Evolutionary conservation across 2,329 filamentous ascomycete species (phyloP).

Genomic region (Penicillium sp.): DNA sequence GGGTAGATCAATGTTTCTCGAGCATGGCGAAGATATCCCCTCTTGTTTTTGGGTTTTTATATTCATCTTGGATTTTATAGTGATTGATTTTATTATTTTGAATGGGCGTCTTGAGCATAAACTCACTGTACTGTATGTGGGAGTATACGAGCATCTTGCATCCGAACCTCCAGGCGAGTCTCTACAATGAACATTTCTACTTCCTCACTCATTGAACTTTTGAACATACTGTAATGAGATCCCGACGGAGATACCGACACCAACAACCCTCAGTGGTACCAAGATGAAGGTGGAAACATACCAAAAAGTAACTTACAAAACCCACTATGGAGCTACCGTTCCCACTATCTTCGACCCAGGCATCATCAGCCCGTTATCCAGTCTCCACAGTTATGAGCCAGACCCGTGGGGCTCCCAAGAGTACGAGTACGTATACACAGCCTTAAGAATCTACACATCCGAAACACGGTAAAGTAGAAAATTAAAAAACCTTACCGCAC

Average conservation of each 20-base stretch:
- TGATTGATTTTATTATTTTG: neutral
- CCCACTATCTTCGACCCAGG: neutral
- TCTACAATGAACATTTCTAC: neutral
- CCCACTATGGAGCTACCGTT: neutral
- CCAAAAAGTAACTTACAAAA: neutral
- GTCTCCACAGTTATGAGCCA: neutral
- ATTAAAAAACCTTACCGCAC: neutral
- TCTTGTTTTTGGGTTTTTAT: conserved; percentile 7
- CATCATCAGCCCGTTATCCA: neutral
- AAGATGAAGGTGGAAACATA: neutral
- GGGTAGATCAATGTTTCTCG: conserved; percentile 14
- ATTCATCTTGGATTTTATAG: neutral
- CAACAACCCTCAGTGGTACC: neutral
- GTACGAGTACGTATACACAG: neutral
- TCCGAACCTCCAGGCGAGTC: neutral
- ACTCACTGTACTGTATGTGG: neutral
- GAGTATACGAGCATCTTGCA: neutral
- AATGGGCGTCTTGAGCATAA: neutral
- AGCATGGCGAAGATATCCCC: conserved; percentile 24
- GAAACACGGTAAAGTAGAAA: neutral
- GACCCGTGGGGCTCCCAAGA: neutral
- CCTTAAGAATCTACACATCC: neutral
- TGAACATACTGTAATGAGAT: neutral
- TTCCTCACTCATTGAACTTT: neutral
- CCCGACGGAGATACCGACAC: neutral